Percentiles rank a stretch among this genome's conserved stretches.
Conservation (phyloP, 345 rosid species). For the Hevea brasiliensis region DNA sequence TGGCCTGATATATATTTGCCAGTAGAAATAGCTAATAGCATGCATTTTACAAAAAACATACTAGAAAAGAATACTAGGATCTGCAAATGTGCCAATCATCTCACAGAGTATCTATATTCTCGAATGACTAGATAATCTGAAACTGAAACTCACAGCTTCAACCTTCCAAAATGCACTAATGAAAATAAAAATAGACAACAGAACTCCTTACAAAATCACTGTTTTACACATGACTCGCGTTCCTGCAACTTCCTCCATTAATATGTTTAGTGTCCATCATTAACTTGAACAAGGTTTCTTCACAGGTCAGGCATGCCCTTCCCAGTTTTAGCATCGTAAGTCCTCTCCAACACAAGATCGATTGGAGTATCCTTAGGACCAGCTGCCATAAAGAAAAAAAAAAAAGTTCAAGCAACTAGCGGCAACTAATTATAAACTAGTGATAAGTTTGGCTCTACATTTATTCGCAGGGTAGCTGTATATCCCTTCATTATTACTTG, state of each 20-base stretch:
- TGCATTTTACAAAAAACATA: too few species aligned
- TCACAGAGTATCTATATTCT: neutral
- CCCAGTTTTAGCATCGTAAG: slow-evolving; percentile 81
- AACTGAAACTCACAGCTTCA: neutral
- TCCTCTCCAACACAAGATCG: slow-evolving; percentile 73
- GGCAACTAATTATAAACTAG: too few species aligned
- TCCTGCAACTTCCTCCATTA: neutral
- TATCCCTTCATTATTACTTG: neutral
- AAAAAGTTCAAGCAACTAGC: neutral
- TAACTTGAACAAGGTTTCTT: slow-evolving; percentile 22
- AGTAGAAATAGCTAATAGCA: too few species aligned
- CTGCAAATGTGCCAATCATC: too few species aligned
- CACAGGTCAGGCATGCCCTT: slow-evolving; percentile 94
- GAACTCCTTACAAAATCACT: neutral
- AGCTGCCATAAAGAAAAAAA: slow-evolving; percentile 47
- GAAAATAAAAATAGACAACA: neutral
- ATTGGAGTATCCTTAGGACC: slow-evolving; percentile 90
- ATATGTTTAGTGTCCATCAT: neutral
- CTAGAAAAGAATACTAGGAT: too few species aligned
- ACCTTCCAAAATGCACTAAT: neutral
- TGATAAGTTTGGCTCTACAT: neutral
- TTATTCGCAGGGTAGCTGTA: neutral
- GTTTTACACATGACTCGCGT: neutral
- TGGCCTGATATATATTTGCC: too few species aligned
- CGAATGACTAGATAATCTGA: neutral